Percentiles rank a stretch among this genome's conserved stretches.
Evolutionary conservation across 495 filamentous ascomycete genomes (phyloP).

Genomic region (Penicillium herquei): DNA sequence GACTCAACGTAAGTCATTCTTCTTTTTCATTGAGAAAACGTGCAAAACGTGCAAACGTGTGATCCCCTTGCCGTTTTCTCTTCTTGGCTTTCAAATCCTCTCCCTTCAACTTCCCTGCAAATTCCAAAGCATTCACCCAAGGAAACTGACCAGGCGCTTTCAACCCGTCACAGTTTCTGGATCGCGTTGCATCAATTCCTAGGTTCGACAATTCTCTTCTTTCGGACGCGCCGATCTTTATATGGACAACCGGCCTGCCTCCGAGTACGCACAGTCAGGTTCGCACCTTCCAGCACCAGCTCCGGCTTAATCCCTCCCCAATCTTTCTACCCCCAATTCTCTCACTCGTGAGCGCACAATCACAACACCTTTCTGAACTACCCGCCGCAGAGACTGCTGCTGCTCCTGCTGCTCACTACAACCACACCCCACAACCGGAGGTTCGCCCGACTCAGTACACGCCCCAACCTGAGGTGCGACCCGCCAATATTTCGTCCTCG

Average conservation of each 20-base stretch:
- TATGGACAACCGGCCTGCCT: conserved; percentile 85
- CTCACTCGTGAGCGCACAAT: too few relatives aligned
- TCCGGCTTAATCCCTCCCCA: neutral
- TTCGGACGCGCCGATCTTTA: conserved; percentile 17
- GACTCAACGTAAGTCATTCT: conserved; percentile 12
- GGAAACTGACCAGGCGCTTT: too few relatives aligned
- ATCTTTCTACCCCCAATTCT: too few relatives aligned
- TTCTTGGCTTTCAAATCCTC: neutral
- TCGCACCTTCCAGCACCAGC: conserved; percentile 67
- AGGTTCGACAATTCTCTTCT: neutral
- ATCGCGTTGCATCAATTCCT: too few relatives aligned
- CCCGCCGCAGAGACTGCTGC: conserved; percentile 78
- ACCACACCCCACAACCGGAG: conserved; percentile 47
- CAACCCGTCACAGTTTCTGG: too few relatives aligned
- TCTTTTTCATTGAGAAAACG: conserved; percentile 20
- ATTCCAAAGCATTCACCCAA: too few relatives aligned
- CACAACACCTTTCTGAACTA: neutral
- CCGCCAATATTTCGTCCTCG: conserved; percentile 61
- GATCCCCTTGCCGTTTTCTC: conserved; percentile 13
- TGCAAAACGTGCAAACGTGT: conserved; percentile 1
- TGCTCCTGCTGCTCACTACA: conserved; percentile 53
- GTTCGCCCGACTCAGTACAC: conserved; percentile 52
- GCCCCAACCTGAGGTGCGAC: conserved; percentile 73
- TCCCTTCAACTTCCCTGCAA: neutral
- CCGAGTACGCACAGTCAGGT: conserved; percentile 98